A percentile compares a stretch with the other conserved stretches of the same genome.
These are phyloP conservation scores for Amanita fuliginea DNA, from an alignment of 768 basidiomycete species.

Conservation along the genomic window DNA sequence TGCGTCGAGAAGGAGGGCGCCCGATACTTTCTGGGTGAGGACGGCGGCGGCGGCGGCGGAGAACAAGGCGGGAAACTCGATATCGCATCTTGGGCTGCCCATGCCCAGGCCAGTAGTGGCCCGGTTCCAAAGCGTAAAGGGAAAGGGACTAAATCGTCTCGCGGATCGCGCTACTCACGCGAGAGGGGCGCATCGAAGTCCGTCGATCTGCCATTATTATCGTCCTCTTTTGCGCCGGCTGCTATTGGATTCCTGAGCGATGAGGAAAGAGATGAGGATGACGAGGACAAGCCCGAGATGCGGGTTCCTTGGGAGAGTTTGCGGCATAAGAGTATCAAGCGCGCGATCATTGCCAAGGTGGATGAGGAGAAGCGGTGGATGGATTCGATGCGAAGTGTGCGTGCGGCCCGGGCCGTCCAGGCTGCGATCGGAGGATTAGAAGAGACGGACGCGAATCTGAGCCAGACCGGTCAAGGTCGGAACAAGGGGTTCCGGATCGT, in stretches of 20 bases:
- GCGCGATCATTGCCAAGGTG: slow-evolving; percentile 35
- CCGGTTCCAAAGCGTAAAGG: too few species aligned
- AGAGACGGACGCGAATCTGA: neutral
- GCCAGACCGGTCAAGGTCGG: slow-evolving; percentile 7
- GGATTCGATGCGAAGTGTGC: slow-evolving; percentile 18
- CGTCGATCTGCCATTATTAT: too few species aligned
- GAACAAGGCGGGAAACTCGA: too few species aligned
- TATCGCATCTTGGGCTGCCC: too few species aligned
- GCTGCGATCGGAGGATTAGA: neutral
- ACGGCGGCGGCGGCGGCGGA: too few species aligned
- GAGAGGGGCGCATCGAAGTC: too few species aligned
- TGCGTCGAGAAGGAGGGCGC: neutral
- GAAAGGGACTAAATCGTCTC: too few species aligned
- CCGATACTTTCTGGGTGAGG: too few species aligned
- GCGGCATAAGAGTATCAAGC: slow-evolving; percentile 40
- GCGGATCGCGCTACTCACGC: too few species aligned
- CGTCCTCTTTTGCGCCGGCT: too few species aligned
- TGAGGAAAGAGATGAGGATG: slow-evolving; percentile 2
- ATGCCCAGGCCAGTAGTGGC: too few species aligned
- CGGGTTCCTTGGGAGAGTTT: slow-evolving; percentile 31
- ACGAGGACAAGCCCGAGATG: neutral
- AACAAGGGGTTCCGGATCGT: slow-evolving; percentile 13
- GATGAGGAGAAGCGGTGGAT: slow-evolving; percentile 22
- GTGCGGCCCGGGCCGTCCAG: slow-evolving; percentile 10
- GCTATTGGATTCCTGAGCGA: slow-evolving; percentile 8